These are phyloP conservation scores for Polytolypa hystricis DNA, from an alignment of 2,329 filamentous ascomycete genomes.

Conservation along the genomic window DNA sequence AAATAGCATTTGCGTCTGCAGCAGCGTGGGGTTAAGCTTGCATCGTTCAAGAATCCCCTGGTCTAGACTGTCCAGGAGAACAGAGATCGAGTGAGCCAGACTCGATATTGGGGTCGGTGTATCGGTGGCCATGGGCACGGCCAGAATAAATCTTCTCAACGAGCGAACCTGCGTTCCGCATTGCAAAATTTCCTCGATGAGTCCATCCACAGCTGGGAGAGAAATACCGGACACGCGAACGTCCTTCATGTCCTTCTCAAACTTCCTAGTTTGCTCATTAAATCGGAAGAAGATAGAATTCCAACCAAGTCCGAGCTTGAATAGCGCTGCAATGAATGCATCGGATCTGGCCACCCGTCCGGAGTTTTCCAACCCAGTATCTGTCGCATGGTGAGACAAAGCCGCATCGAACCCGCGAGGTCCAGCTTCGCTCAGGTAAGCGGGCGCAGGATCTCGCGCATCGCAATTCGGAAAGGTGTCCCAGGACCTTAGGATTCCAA, in stretches of 20 bases:
- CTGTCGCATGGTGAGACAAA: constrained; percentile 19
- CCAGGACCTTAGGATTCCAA: constrained; percentile 27
- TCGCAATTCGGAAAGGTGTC: constrained; percentile 27
- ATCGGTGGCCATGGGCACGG: constrained; percentile 17
- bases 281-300: constrained; percentile 34
- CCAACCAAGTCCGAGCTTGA: constrained; percentile 34
- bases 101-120: constrained; percentile 24
- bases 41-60: constrained; percentile 21
- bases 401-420: constrained; percentile 30
- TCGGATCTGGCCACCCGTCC: constrained; percentile 25
- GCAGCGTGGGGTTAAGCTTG: constrained; percentile 20
- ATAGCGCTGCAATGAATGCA: constrained; percentile 29
- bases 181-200: constrained; percentile 21
- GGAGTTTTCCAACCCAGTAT: constrained; percentile 14
- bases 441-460: constrained; percentile 24
- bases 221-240: constrained; percentile 42
- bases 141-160: constrained; percentile 25
- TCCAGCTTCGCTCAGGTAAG: constrained; percentile 35
- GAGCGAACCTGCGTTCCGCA: constrained; percentile 29
- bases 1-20: constrained; percentile 30
- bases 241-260: constrained; percentile 32
- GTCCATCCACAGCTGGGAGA: constrained; percentile 26
- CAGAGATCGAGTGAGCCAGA: constrained; percentile 23
- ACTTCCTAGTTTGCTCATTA: constrained; percentile 23
- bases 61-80: constrained; percentile 29